Percentiles rank a stretch among this genome's conserved stretches.
Evolutionary conservation across 331 rosid genomes (phyloP).

Genomic region (Malus hybrid): DNA sequence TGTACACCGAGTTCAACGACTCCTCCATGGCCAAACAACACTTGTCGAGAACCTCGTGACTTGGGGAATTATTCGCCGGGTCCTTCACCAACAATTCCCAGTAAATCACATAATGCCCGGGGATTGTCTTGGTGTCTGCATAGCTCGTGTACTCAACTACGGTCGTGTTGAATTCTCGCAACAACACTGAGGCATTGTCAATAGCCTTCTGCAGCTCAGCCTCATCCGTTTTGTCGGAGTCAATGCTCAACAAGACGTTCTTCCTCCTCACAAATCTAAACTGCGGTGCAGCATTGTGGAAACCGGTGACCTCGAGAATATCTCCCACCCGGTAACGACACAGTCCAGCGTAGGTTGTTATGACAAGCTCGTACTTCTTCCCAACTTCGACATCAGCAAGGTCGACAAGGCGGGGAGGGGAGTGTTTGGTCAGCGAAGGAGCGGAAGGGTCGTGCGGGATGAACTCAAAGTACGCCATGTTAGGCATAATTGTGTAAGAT

Average conservation of each 20-base stretch:
- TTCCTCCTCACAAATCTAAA: slow-evolving; percentile 74
- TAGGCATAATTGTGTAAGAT: slow-evolving; percentile 84
- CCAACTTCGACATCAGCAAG: slow-evolving; percentile 61
- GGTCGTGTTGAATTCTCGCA: slow-evolving; percentile 47
- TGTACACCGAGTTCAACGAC: slow-evolving; percentile 63
- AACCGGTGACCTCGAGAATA: slow-evolving; percentile 64
- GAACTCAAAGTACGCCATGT: slow-evolving; percentile 91
- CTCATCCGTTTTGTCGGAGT: slow-evolving; percentile 82
- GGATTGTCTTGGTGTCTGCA: slow-evolving; percentile 57
- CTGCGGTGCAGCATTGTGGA: slow-evolving; percentile 60
- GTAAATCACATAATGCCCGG: slow-evolving; percentile 88
- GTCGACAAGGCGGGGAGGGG: slow-evolving; percentile 68
- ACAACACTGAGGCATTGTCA: slow-evolving; percentile 40
- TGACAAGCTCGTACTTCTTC: slow-evolving; percentile 63
- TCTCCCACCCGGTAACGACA: slow-evolving; percentile 87
- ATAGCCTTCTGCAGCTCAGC: slow-evolving; percentile 68
- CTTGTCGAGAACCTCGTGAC: slow-evolving; percentile 25
- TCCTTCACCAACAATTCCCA: slow-evolving; percentile 79
- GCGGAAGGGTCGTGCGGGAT: slow-evolving; percentile 45
- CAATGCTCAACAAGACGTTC: slow-evolving; percentile 78
- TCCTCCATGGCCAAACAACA: slow-evolving; percentile 83
- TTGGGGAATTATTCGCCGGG: slow-evolving; percentile 30
- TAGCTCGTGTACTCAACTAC: slow-evolving; percentile 83
- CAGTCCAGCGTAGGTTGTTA: slow-evolving; percentile 72
- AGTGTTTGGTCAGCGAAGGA: slow-evolving; percentile 29